Percentiles rank a stretch among this genome's conserved stretches.
phyloP scores from a whole-genome alignment of 1,284 basidiomycete species.

The Violaceomyces palustris region DNA sequence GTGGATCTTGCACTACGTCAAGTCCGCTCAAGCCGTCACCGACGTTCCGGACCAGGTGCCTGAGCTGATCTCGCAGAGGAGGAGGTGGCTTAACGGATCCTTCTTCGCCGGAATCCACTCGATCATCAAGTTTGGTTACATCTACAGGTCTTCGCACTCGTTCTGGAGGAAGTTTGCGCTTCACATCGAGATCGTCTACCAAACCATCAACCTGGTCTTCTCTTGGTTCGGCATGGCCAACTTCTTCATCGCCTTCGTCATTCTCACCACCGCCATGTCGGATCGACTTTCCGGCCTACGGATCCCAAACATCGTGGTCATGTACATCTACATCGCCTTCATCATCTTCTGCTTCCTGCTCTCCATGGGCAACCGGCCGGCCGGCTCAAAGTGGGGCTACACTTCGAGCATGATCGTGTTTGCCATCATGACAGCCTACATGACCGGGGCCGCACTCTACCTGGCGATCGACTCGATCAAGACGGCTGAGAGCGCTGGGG shows the following conservation, averaged over 20 bases:
- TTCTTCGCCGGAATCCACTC: slow-evolving; percentile 51
- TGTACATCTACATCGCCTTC: slow-evolving; percentile 50
- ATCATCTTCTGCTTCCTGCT: slow-evolving; percentile 51
- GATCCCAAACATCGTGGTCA: slow-evolving; percentile 42
- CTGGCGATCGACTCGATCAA: slow-evolving; percentile 37
- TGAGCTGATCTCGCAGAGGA: slow-evolving; percentile 47
- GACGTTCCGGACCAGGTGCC: slow-evolving; percentile 47
- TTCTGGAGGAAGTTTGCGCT: slow-evolving; percentile 41
- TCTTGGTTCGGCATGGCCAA: slow-evolving; percentile 49
- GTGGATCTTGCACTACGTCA: slow-evolving; percentile 51
- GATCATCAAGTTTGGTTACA: slow-evolving; percentile 51
- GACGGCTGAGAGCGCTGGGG: slow-evolving; percentile 12
- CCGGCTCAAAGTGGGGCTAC: slow-evolving; percentile 43
- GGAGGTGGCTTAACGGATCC: slow-evolving; percentile 50
- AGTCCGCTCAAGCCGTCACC: slow-evolving; percentile 46
- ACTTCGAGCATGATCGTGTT: slow-evolving; percentile 48
- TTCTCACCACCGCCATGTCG: slow-evolving; percentile 41
- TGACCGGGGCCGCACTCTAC: slow-evolving; percentile 47
- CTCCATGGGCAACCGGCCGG: slow-evolving; percentile 50
- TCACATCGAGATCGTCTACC: slow-evolving; percentile 51
- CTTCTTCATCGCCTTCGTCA: slow-evolving; percentile 43
- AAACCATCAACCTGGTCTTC: slow-evolving; percentile 45
- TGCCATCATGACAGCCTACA: slow-evolving; percentile 45
- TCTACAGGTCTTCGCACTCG: slow-evolving; percentile 49
- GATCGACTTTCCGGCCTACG: slow-evolving; percentile 33